Base-by-base conservation (phyloP, 1,284 basidiomycete genomes). In the Cronartium quercuum region DNA sequence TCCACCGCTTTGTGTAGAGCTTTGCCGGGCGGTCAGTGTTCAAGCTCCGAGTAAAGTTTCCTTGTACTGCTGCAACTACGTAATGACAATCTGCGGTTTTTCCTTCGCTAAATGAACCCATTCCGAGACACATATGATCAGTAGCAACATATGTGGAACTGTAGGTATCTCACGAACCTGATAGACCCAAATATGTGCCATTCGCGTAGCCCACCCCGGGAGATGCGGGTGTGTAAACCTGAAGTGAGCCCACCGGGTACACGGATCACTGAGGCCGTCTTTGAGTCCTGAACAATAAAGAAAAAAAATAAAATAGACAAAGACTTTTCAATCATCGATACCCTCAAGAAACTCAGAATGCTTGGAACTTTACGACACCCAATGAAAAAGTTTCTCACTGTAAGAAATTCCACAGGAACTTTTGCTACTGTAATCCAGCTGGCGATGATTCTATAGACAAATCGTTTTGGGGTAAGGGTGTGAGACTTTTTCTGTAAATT, bases 1-100 rank as follows among this genome's bases (percentile, higher is more conserved):
- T 90, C 55, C 90, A 83, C 81, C 89, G 84, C 75, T 89, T 86
- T 12, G 89, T 90, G 88, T 89, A 90, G 58, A 90, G 80, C 15
- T 84, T 85, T 77, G 83, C 85, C 13, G 89, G 89, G 61, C 88
- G 88, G 78, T 89, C 84, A 76, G 86, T 84, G 77, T 90, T 88
- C 35, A 90, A 86, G 74, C 87, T 85, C 70, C 84, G 84, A 29
- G 89, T 90, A 81, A 90, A 90, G 79, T 90, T 89, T 41, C 88
- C 88, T 21, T 75, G 73, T 2, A 90, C 89, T 81, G 89, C 89
- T 78, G 87, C 88, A 76, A 90, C 88, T 84, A 90, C 82, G 82
- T 89, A 90, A 81, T 90, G 89, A 78, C 88, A 87, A 78, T 88
- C 86, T 12, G 89, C 85, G 76, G 89, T 85, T 4, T 83, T 85